Conservation (phyloP, 2,329 filamentous ascomycete species). For the Sporothrix luriei region DNA sequence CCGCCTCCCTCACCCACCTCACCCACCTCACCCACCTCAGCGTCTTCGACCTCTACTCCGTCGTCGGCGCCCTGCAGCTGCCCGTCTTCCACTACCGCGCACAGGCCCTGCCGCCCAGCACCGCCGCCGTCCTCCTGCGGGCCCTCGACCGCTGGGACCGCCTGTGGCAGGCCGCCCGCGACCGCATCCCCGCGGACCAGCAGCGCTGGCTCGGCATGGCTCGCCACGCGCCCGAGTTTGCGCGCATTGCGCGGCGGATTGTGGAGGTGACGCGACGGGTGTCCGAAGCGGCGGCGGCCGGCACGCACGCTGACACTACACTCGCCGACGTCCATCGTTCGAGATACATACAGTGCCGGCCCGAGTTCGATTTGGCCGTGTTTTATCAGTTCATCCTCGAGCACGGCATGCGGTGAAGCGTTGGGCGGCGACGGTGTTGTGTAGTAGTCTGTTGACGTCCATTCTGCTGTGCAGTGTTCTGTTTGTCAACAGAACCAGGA, state of each 20-base stretch:
- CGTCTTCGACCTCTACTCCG: constrained; percentile 13
- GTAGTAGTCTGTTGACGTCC: too few relatives aligned
- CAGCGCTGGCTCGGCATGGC: constrained; percentile 11
- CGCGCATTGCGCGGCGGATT: neutral
- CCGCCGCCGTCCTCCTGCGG: neutral
- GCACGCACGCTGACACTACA: too few relatives aligned
- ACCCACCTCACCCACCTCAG: neutral
- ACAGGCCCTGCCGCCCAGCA: neutral
- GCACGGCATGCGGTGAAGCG: neutral
- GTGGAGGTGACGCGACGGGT: neutral
- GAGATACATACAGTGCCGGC: neutral
- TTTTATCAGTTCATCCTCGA: constrained; percentile 1
- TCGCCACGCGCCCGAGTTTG: constrained; percentile 10
- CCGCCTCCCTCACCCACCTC: too few relatives aligned
- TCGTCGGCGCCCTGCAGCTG: constrained; percentile 11
- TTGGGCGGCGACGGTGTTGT: too few relatives aligned
- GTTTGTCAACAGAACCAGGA: too few relatives aligned
- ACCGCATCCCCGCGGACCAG: neutral
- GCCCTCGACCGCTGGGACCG: constrained; percentile 5
- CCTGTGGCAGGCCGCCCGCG: neutral
- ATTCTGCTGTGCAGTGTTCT: too few relatives aligned
- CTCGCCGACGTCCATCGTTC: neutral
- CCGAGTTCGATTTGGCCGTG: constrained; percentile 10
- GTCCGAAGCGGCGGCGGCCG: neutral
- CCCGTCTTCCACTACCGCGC: neutral